Base-by-base conservation (phyloP, 2,329 filamentous ascomycete species). In the Pseudopithomyces chartarum region DNA sequence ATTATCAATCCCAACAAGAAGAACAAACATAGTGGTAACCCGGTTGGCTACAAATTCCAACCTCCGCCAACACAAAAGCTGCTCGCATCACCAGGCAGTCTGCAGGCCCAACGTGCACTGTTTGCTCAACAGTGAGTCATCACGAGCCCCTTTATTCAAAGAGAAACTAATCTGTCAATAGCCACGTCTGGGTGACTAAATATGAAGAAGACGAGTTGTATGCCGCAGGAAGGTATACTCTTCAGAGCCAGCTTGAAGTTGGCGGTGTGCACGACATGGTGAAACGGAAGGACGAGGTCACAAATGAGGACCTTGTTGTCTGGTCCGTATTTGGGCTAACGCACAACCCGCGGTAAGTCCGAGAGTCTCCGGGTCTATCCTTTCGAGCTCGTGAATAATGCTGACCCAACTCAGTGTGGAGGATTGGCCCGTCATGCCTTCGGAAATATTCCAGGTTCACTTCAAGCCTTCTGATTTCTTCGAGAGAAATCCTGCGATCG, bases 401-500 rank as follows among this genome's bases (percentile, higher is more conserved):
- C 42, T 32, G 44, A 52, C n/a, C 15, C 46, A 19, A 50, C 29
- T 32, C 42, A 62, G 62, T 20, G 70, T 73, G 2, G 81, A 83
- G 62, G 81, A 82, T 58, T 83, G 78, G 77, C 81, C 81, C 3
- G 79, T 83, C 22, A 79, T 80, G 78, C 81, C 81, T 0, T 72
- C 76, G 1, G 81, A 83, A 59, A 80, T 80, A 36, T 77, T 81
- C 58, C 75, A 79, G 58, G 61, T 84, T 5, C 73, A 79, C 23
- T 72, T 84, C 52, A 77, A 79, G 39, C 82, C 83, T 0, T 74
- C 78, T 10, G 82, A 85, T 61, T 85, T 85, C 75, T 85, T 85
- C 60, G 77, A 76, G 1, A 75, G 70, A 29, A 85, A 85, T 49
- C 82, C 83, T 0, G 78, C 79, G 4, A 77, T 85, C 50, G 82